Evolutionary conservation across 2,329 filamentous ascomycete species (phyloP), one percentile per base, ranked within the genome.

Genomic region (Trichoderma lentiforme): DNA sequence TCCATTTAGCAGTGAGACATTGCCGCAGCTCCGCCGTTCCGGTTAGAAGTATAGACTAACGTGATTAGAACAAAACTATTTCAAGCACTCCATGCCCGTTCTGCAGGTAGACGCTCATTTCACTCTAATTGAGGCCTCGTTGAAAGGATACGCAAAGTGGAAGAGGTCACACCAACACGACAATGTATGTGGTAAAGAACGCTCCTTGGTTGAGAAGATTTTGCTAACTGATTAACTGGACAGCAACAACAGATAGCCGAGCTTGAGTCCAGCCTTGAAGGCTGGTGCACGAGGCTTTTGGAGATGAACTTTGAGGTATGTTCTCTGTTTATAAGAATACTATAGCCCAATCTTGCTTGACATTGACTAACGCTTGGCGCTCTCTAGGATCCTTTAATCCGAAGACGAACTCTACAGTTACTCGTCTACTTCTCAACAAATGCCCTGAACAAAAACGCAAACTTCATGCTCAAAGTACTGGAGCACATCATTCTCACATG

Each of bases 71-170:
- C 83, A 85, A 74, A 87, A 82, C 57, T 92, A 92, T 77, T 87
- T 88, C 43, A 95, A 93, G 77, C 88, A 89, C 73, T 93, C 92
- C 0, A 86, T 90, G 76, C 86, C 91, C n/a, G 88, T 92, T 3
- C 86, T 99, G 70, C 90, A 90, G 32, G 91, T 97, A 2, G 96
- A 99, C 80, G 92, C 94, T 0, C 92, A 97, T 75, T 95, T 95
- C 76, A 94, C 93, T 0, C 92, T 97, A 28, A 92, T 98, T 3
- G 93, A 98, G 79, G 92, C 94, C 30, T 92, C 93, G 1, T 83
- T 98, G 34, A 97, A 95, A 79, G 96, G 95, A 1, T 97, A 95
- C 76, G 89, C 91, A 75, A 95, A 93, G 79, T 97, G 94, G 93
- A 87, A 86, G 74, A 77, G 76, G 72, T 74, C 77, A 28, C 76